Base-by-base conservation (phyloP, 164 flowering plant species). In the Hamamelis virginiana region DNA sequence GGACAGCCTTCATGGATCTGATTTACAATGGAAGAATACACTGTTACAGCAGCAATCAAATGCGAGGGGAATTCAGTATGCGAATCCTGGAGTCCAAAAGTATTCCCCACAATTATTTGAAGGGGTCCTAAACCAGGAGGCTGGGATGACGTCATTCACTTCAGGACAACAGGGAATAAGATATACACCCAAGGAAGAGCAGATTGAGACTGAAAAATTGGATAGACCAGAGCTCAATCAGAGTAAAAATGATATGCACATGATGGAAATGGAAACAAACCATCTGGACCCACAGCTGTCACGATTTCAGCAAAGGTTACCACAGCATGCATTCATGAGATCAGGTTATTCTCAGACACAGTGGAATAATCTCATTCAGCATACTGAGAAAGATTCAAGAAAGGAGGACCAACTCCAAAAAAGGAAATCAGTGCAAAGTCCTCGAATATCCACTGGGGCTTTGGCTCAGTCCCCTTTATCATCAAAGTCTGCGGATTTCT, bases 401-500 rank as follows among this genome's bases (percentile, higher is more conserved):
- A 95, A 85, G 76, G 99, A 92, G 44, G 97, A 94, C 18, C 86
- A 73, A 41, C 67, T 83, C 50, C 89, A 78, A 69, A 94, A 85
- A 77, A 89, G 91, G 75, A 92, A 88, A 79, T 68, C 82, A 18
- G 94, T 60, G 23, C 97, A 90, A 69, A 93, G 94, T 81, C 97
- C 99, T 0, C 86, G 88, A 18, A 76, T 91, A 44, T 89, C 99
- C 66, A 69, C 82, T 33, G 90, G 87, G 57, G 76, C 89, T 60
- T 61, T 89, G 72, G 85, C 83, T 70, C 96, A 91, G 57, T 87
- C 96, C 72, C 97, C 98, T 4, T 72, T 87, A 69, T 91, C 99
- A 64, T 89, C 93, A 28, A 96, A 86, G 68, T 91, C 99, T 50
- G 95, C 97, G 60, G 99, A 96, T 69, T 84, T 91, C 69, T 87